Evolutionary conservation across 352 stramenopile genomes (phyloP).

Genomic region (Phytophthora sansomeana): DNA sequence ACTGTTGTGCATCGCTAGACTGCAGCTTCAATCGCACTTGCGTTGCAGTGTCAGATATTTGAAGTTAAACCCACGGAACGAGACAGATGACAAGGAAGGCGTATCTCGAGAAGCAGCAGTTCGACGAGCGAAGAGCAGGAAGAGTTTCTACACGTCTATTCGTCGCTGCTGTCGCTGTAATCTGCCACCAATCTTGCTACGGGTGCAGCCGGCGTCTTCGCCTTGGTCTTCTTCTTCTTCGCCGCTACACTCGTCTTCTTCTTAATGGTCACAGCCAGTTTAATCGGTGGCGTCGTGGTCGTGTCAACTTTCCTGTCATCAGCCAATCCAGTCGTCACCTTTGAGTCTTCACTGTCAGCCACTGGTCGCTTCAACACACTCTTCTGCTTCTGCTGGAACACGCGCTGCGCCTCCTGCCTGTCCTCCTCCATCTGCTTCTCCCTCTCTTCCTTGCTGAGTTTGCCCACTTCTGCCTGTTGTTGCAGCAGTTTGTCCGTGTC

Average conservation of each 20-base stretch:
- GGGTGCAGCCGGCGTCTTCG: constrained; percentile 42
- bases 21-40: no score
- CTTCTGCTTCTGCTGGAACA: constrained; percentile 63
- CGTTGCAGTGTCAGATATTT: no score
- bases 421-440: constrained; percentile 64
- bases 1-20: no score
- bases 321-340: not conserved
- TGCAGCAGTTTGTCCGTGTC: constrained; percentile 84
- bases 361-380: constrained; percentile 37
- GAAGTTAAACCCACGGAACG: not conserved
- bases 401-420: constrained; percentile 50
- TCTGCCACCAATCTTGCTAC: constrained; percentile 72
- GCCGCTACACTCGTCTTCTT: constrained; percentile 35
- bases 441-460: constrained; percentile 50
- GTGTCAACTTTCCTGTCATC: constrained; percentile 12
- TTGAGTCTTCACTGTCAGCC: constrained; percentile 17
- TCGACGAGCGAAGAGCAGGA: not conserved
- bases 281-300: constrained; percentile 29
- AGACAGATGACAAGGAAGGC: no score
- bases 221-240: constrained; percentile 47
- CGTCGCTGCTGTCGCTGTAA: constrained; percentile 82
- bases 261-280: constrained; percentile 45
- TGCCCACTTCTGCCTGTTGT: constrained; percentile 47
- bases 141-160: constrained; percentile 39
- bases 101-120: not conserved